Evolutionary conservation across 805 yeast species (phyloP).

Genomic region (Millerozyma acaciae): DNA sequence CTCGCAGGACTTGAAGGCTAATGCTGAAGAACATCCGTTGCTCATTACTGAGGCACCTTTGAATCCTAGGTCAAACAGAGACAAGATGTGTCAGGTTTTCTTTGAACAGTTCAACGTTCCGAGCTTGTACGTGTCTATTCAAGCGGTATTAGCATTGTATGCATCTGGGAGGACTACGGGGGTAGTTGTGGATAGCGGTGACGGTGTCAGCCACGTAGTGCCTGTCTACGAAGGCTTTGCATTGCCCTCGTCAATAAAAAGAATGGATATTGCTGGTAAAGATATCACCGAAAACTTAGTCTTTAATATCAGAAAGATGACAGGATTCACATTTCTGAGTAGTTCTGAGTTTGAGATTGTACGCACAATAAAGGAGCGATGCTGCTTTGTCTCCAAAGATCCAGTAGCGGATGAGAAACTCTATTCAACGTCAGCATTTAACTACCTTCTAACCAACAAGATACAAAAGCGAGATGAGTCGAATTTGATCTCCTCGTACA

Average conservation of each 20-base stretch:
- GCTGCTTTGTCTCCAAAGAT: constrained; percentile 62
- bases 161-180: constrained; percentile 92
- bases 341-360: constrained; percentile 84
- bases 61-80: constrained; percentile 63
- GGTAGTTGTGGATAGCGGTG: constrained; percentile 85
- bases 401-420: constrained; percentile 53
- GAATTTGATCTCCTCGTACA: constrained; percentile 40
- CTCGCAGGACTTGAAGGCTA: constrained; percentile 50
- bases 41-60: constrained; percentile 86
- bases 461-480: constrained; percentile 10
- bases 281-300: constrained; percentile 79
- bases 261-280: constrained; percentile 82
- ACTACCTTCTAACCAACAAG: constrained; percentile 11
- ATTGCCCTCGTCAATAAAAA: constrained; percentile 62
- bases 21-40: constrained; percentile 80
- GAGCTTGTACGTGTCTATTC: constrained; percentile 67
- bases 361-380: constrained; percentile 68
- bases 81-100: constrained; percentile 55
- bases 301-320: constrained; percentile 56
- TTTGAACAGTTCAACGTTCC: constrained; percentile 75
- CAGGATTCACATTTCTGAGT: constrained; percentile 61
- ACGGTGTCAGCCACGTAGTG: constrained; percentile 83
- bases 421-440: constrained; percentile 21
- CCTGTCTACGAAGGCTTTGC: constrained; percentile 91
- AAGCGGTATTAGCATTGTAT: constrained; percentile 78